Evolutionary conservation across 345 rosid genomes (phyloP).

Genomic region (Populus ilicifolia): DNA sequence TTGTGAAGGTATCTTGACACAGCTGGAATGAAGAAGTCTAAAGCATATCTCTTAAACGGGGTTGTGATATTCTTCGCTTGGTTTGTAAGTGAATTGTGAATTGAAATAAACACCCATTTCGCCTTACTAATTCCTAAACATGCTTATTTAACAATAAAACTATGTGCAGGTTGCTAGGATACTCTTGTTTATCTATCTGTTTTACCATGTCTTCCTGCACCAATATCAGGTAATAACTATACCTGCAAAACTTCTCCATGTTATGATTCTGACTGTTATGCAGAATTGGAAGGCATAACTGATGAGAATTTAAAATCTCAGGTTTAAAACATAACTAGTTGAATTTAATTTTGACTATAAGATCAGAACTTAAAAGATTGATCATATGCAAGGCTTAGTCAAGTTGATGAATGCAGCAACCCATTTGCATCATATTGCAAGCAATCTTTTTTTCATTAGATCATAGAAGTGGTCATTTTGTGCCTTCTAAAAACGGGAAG

Average conservation of each 20-base stretch:
- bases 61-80: slow-evolving; percentile 63
- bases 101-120: neutral
- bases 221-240: slow-evolving; percentile 57
- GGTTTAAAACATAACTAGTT: neutral
- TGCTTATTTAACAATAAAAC: neutral
- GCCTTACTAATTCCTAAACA: neutral
- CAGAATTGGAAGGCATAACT: neutral
- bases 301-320: neutral
- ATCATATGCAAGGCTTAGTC: neutral
- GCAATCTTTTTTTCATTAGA: neutral
- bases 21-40: slow-evolving; percentile 76
- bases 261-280: neutral
- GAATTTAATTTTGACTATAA: neutral
- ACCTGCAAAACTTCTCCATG: neutral
- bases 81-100: slow-evolving; percentile 53
- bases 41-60: slow-evolving; percentile 71
- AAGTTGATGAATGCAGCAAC: neutral
- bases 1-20: slow-evolving; percentile 66
- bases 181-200: slow-evolving; percentile 65
- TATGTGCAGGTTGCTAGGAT: slow-evolving; percentile 70
- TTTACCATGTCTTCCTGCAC: slow-evolving; percentile 67
- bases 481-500: neutral
- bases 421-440: neutral
- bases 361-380: neutral
- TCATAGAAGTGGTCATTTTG: neutral